phyloP scores from a whole-genome alignment of 208 protist genomes.

The Wallacemonas rigidus region DNA sequence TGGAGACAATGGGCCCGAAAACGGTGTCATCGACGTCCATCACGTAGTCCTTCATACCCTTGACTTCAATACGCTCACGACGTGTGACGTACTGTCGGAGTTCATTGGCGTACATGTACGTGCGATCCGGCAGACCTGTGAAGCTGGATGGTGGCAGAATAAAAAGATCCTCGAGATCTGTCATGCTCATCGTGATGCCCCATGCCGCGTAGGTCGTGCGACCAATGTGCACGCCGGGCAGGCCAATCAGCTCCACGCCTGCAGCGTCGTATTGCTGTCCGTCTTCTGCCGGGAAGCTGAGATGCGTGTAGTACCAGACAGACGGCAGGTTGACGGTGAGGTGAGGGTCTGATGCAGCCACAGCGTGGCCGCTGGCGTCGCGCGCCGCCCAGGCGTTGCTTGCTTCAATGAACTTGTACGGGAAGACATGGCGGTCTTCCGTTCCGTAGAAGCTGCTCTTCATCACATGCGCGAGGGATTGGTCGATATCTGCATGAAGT shows the following conservation, averaged over 20 bases:
- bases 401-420: conserved; percentile 42
- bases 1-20: conserved; percentile 50
- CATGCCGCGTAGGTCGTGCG: conserved; percentile 54
- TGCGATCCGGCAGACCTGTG: conserved; percentile 24
- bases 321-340: conserved; percentile 57
- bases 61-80: conserved; percentile 50
- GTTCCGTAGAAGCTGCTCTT: conserved; percentile 2
- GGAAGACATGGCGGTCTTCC: conserved; percentile 28
- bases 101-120: conserved; percentile 50
- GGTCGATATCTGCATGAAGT: conserved; percentile 1
- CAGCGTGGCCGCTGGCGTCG: conserved; percentile 31
- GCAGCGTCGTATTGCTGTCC: conserved; percentile 41
- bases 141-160: conserved; percentile 36
- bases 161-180: conserved; percentile 65
- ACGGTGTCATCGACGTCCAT: conserved; percentile 51
- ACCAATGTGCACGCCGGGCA: conserved; percentile 63
- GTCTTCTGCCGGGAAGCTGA: conserved; percentile 42
- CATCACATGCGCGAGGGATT: conserved; percentile 6
- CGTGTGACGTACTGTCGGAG: conserved; percentile 32
- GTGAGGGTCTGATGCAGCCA: conserved; percentile 64
- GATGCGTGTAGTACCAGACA: conserved; percentile 61
- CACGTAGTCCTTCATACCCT: conserved; percentile 49
- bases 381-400: conserved; percentile 62
- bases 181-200: conserved; percentile 74
- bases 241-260: conserved; percentile 43